Evolutionary conservation across 306 rosid species (phyloP).

Genomic region (Casuarina equisetifolia): DNA sequence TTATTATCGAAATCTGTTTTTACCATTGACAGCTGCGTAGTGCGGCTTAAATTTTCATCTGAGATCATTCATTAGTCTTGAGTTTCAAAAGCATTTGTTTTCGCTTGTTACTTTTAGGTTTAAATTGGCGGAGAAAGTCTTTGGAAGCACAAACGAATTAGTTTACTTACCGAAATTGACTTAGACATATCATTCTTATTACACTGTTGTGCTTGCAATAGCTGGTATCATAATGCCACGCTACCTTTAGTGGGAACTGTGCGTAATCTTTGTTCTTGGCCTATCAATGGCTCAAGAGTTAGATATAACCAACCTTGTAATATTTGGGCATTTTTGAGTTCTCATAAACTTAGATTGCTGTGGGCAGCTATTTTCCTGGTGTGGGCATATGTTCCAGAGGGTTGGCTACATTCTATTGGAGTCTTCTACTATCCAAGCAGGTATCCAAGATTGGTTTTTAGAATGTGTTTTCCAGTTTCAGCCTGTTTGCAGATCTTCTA

Average conservation of each 20-base stretch:
- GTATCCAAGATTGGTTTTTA: slow-evolving; percentile 35
- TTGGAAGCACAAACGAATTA: neutral
- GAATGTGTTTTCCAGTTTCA: slow-evolving; percentile 13
- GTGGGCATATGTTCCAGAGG: slow-evolving; percentile 94
- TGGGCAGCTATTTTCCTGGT: slow-evolving; percentile 73
- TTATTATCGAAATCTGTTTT: no score
- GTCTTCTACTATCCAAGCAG: slow-evolving; percentile 89
- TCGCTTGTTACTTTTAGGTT: neutral
- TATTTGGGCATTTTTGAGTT: neutral
- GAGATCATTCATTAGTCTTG: neutral
- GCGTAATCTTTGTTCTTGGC: neutral
- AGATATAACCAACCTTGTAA: neutral
- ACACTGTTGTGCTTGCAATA: neutral
- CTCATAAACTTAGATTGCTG: slow-evolving; percentile 11
- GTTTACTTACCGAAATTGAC: neutral
- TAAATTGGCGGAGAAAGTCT: neutral
- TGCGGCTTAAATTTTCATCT: neutral
- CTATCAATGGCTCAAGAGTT: neutral
- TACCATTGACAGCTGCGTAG: neutral
- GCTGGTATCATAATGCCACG: neutral
- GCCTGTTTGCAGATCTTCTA: slow-evolving; percentile 7
- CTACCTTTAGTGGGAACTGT: slow-evolving; percentile 8
- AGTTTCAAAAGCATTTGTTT: neutral
- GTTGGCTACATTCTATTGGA: slow-evolving; percentile 80
- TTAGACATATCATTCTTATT: slow-evolving; percentile 3